Conservation (phyloP, 2,329 filamentous ascomycete genomes). For the Cladosporium colombiae region DNA sequence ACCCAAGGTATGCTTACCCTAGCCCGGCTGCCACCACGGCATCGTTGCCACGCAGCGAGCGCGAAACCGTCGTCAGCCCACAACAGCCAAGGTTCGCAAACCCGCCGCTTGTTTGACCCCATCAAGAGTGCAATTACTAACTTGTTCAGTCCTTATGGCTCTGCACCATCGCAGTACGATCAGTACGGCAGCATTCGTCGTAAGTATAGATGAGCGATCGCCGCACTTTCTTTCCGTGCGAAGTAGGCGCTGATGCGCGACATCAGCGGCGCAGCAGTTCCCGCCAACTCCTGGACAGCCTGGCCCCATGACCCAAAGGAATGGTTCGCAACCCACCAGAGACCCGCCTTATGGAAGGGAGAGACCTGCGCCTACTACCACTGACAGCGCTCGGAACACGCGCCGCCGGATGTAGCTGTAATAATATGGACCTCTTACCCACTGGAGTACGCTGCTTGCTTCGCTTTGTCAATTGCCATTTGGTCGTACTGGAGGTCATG, state of each 20-base stretch:
- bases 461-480: background rate
- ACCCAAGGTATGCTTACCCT: conserved; percentile 39
- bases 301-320: conserved; percentile 4
- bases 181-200: conserved; percentile 34
- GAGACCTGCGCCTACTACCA: conserved; percentile 12
- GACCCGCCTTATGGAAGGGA: conserved; percentile 4
- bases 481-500: background rate
- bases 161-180: conserved; percentile 32
- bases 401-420: conserved; percentile 10
- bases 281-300: conserved; percentile 9
- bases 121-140: conserved; percentile 25
- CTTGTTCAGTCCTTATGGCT: conserved; percentile 32
- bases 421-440: background rate
- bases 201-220: conserved; percentile 33
- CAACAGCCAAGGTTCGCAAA: conserved; percentile 36
- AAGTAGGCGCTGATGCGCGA: conserved; percentile 17
- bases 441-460: background rate
- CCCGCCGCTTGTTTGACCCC: conserved; percentile 12
- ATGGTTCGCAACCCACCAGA: conserved; percentile 3
- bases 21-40: conserved; percentile 37
- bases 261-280: conserved; percentile 12
- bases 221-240: conserved; percentile 6
- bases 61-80: conserved; percentile 28
- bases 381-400: conserved; percentile 8
- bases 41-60: conserved; percentile 31